These are phyloP conservation scores for Allomyces macrogynus DNA, from an alignment of 192 early-diverging fungal genomes.

Conservation along the genomic window DNA sequence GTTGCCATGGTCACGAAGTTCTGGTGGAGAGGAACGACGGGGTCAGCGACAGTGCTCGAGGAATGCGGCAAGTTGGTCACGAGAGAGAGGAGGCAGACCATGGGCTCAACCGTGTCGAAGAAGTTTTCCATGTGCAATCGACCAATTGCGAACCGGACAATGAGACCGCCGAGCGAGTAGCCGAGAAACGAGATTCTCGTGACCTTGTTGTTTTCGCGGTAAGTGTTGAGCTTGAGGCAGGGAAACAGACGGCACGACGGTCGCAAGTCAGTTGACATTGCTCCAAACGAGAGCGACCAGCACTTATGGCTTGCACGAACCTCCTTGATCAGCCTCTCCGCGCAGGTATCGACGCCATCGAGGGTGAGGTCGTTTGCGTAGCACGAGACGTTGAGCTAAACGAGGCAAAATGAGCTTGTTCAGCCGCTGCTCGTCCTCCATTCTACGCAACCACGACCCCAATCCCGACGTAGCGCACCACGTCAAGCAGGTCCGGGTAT, in stretches of 20 bases:
- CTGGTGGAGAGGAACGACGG: background rate
- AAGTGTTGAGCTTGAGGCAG: background rate
- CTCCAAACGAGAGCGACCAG: no score
- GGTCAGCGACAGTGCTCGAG: no score
- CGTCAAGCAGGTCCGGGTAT: background rate
- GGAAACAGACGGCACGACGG: background rate
- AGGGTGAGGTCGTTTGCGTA: background rate
- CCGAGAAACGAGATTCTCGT: background rate
- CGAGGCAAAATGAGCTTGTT: background rate
- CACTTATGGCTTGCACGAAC: background rate
- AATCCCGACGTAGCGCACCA: background rate
- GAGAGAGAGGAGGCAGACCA: background rate
- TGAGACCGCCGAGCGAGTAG: slow-evolving; percentile 2
- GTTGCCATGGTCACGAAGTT: slow-evolving; percentile 1
- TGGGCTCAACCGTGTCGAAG: background rate
- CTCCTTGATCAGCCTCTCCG: background rate
- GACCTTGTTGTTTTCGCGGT: background rate
- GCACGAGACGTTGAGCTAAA: background rate
- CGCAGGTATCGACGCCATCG: background rate
- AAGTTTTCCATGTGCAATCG: background rate
- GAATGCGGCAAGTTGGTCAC: no score
- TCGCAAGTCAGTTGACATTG: background rate
- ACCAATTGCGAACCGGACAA: background rate
- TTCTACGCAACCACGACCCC: no score
- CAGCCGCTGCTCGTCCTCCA: no score